These are phyloP conservation scores for Funneliformis caledonium DNA, from an alignment of 371 early-diverging fungal genomes.

Conservation along the genomic window DNA sequence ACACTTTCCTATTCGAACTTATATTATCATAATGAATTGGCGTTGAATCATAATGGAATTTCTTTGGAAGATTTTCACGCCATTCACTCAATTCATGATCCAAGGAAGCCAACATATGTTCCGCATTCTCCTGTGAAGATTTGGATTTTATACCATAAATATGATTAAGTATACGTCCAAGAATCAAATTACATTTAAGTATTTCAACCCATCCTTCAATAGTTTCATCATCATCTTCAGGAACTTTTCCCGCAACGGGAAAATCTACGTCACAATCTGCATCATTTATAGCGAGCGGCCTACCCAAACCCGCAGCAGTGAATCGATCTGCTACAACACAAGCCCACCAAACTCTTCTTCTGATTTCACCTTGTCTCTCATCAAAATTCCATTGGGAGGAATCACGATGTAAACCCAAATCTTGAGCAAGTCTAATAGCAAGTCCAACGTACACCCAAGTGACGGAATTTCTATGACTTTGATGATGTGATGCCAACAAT, in stretches of 20 bases:
- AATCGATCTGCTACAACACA: slow-evolving; percentile 65
- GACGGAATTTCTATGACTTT: slow-evolving; percentile 1
- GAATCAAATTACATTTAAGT: slow-evolving; percentile 20
- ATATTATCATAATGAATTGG: neutral
- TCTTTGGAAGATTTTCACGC: slow-evolving; percentile 31
- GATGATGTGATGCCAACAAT: slow-evolving; percentile 41
- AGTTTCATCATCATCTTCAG: neutral
- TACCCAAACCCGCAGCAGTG: slow-evolving; percentile 48
- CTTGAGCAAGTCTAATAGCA: slow-evolving; percentile 72
- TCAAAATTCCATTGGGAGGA: slow-evolving; percentile 33
- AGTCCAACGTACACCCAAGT: slow-evolving; percentile 51
- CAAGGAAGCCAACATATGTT: slow-evolving; percentile 16
- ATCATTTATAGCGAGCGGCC: slow-evolving; percentile 38
- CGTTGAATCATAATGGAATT: slow-evolving; percentile 22
- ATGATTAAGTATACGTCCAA: slow-evolving; percentile 30
- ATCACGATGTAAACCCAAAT: slow-evolving; percentile 70
- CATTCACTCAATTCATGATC: slow-evolving; percentile 38
- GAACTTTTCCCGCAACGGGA: slow-evolving; percentile 1
- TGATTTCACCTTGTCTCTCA: slow-evolving; percentile 58
- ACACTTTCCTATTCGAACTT: neutral
- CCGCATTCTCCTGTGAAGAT: neutral
- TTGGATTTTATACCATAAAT: slow-evolving; percentile 28
- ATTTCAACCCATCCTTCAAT: slow-evolving; percentile 22
- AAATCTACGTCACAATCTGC: slow-evolving; percentile 25
- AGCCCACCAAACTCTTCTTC: slow-evolving; percentile 68